These are phyloP conservation scores for Chernovozyma sophiae-reginae DNA, from an alignment of 1,139 yeast genomes.

Conservation along the genomic window DNA sequence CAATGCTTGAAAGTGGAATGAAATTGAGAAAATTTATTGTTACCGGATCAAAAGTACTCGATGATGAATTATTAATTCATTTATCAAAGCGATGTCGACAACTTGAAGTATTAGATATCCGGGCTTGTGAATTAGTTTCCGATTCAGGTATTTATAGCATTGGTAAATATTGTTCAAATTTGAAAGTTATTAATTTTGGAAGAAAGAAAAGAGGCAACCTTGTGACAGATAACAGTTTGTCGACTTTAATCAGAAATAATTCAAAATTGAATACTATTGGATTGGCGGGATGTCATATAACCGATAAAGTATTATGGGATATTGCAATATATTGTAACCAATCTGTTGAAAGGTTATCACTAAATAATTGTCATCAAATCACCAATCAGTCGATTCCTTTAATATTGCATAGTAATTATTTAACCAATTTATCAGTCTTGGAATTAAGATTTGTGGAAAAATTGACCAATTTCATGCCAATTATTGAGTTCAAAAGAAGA, in stretches of 20 bases:
- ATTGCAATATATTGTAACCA: constrained; percentile 59
- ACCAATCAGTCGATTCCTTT: constrained; percentile 67
- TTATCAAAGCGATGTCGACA: constrained; percentile 57
- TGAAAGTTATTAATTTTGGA: constrained; percentile 68
- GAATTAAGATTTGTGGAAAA: constrained; percentile 66
- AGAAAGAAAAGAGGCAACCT: constrained; percentile 66
- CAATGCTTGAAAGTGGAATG: constrained; percentile 33
- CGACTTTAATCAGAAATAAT: constrained; percentile 51
- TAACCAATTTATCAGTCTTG: constrained; percentile 64
- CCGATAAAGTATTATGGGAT: constrained; percentile 79
- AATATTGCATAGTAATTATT: constrained; percentile 49
- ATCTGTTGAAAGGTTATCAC: constrained; percentile 60
- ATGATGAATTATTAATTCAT: constrained; percentile 52
- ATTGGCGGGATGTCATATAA: constrained; percentile 79
- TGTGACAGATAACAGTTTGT: constrained; percentile 68
- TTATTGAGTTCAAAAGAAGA: constrained; percentile 64
- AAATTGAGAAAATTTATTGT: constrained; percentile 56
- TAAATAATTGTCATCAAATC: constrained; percentile 68
- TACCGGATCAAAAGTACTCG: constrained; percentile 70
- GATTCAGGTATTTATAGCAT: constrained; percentile 71
- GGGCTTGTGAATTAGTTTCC: constrained; percentile 79
- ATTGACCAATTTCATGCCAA: constrained; percentile 56
- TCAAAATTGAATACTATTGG: constrained; percentile 69
- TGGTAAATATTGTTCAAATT: constrained; percentile 53
- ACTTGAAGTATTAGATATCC: constrained; percentile 62